Conservation (phyloP, 148 eudicot genomes). For the Rhododendron kiyosumense region DNA sequence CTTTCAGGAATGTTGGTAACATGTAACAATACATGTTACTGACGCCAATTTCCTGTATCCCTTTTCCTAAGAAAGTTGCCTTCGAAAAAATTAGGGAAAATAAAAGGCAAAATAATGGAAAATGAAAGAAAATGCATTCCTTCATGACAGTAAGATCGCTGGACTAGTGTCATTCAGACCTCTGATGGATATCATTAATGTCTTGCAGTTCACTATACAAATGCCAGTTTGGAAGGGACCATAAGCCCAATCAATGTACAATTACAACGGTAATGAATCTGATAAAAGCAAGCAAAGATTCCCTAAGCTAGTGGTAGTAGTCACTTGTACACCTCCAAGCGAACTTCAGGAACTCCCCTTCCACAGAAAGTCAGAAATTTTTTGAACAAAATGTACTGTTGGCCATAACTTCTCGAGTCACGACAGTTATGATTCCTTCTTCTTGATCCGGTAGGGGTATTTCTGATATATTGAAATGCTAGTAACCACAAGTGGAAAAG, state of each 20-base stretch:
- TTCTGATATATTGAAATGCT: slow-evolving; percentile 91
- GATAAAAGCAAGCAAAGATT: neutral
- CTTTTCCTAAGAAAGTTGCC: too few species aligned
- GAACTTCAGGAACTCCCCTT: neutral
- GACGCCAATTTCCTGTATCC: too few species aligned
- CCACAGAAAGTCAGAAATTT: neutral
- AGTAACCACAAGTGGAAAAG: slow-evolving; percentile 76
- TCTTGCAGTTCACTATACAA: neutral
- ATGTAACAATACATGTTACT: too few species aligned
- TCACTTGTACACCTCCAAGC: neutral
- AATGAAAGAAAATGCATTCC: neutral
- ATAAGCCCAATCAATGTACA: neutral
- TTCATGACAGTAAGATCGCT: neutral
- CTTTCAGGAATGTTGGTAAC: too few species aligned
- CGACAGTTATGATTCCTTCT: slow-evolving; percentile 46
- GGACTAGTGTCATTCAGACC: neutral
- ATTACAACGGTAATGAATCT: neutral
- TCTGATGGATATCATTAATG: neutral
- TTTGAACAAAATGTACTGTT: neutral
- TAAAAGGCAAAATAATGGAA: too few species aligned
- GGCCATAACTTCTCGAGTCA: neutral
- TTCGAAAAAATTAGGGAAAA: too few species aligned
- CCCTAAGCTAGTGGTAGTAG: neutral
- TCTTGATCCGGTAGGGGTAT: slow-evolving; percentile 73
- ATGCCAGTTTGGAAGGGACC: neutral